phyloP scores from a whole-genome alignment of 495 filamentous ascomycete species.

The Recurvomyces mirabilis region DNA sequence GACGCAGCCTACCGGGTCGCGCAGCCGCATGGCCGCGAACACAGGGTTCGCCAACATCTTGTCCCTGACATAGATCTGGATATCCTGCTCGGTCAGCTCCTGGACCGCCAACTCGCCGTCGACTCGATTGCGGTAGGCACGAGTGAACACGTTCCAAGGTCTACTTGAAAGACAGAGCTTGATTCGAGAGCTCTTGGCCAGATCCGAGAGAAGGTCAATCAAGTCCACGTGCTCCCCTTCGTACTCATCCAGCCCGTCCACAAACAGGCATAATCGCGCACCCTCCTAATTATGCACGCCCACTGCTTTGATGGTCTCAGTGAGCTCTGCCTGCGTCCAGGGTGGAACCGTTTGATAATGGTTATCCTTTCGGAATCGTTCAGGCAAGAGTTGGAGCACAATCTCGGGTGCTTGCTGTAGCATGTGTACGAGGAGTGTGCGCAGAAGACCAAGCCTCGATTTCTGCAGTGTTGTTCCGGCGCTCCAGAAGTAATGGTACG shows the following conservation, averaged over 20 bases:
- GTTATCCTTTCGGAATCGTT: too few species aligned
- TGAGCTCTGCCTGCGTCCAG: too few species aligned
- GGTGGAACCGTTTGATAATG: too few species aligned
- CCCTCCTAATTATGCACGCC: too few species aligned
- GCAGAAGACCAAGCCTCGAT: too few species aligned
- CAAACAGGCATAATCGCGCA: conserved; percentile 14
- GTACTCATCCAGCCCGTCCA: conserved; percentile 21
- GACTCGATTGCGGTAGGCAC: neutral
- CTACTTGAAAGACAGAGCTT: conserved; percentile 17
- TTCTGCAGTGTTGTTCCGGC: too few species aligned
- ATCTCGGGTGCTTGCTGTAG: too few species aligned
- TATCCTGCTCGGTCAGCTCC: conserved; percentile 4
- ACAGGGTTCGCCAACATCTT: neutral
- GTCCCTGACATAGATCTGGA: conserved; percentile 3
- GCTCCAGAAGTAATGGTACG: too few species aligned
- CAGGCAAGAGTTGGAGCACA: too few species aligned
- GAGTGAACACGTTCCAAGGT: conserved; percentile 16
- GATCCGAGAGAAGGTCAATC: neutral
- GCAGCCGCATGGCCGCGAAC: neutral
- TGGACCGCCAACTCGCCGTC: neutral
- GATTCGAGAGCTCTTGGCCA: neutral
- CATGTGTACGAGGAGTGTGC: too few species aligned
- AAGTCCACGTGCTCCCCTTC: conserved; percentile 8
- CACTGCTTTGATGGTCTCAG: too few species aligned
- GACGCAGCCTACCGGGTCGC: neutral